Base-by-base conservation (phyloP, 495 filamentous ascomycete genomes). In the Penicillium cosmopolitanum region DNA sequence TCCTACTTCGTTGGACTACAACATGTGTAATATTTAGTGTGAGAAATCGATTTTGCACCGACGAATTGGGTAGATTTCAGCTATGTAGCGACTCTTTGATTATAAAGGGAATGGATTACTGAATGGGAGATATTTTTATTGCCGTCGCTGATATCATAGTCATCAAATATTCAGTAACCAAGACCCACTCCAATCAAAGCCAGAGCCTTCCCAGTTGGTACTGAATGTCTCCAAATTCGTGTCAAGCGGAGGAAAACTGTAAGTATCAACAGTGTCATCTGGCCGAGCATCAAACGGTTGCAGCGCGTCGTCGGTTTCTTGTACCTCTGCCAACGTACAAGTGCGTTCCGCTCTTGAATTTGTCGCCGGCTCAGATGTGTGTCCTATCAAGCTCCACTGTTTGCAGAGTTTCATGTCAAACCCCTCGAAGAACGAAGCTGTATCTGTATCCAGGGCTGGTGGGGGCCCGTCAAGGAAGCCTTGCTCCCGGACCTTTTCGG, bases 81-180 rank as follows among this genome's bases (percentile, higher is more conserved):
- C 23, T 4, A 23, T 23, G 23, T 23, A 23, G 23, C 23, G 23
- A 23, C 23, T 23, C 3, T 23, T 23, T 23, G 23, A 23, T 23
- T 23, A 23, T 23, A 23, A 23, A 23, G 23, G 23, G 23, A 21
- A 23, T 23, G 3, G 23, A 23, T 4, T 8, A 31, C 8, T 31
- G 5, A 8, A 7, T 31, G 28, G 16, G 19, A 50, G 2, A 84
- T 81, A 65, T 74, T 81, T 36, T 68, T 82, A 51, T 40, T 53
- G 36, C n/a, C 11, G 36, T 18, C 16, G 8, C 5, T 16, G 36
- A 53, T 23, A 53, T 23, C 25, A 34, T 5, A 50, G 4, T 42
- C 16, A 10, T 44, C 44, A 57, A 18, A 69, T 18, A 60, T 65
- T 71, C 8, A 71, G 60, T 4, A 71, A 34, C 68, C 68, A 71